Conservation (phyloP, 2,329 filamentous ascomycete species). For the Epichloe aotearoae region DNA sequence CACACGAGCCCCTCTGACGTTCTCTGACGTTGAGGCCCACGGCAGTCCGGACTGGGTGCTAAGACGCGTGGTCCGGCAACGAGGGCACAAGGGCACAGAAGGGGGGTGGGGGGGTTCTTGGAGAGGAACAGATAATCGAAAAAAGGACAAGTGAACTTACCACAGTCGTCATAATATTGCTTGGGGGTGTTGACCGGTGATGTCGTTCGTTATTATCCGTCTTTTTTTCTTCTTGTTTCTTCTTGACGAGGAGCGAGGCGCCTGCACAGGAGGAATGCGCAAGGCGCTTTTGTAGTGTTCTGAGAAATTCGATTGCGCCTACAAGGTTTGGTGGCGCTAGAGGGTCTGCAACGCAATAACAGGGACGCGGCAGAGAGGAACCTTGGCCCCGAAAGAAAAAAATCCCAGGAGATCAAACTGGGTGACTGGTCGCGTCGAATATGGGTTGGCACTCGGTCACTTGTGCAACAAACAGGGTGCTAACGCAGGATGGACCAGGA, state of each 20-base stretch:
- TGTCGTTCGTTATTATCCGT: no score
- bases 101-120: not conserved
- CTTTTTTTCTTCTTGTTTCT: no score
- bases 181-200: not conserved
- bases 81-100: not conserved
- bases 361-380: not conserved
- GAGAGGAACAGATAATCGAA: conserved; percentile 4
- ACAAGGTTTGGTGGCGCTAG: not conserved
- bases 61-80: not conserved
- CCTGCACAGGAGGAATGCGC: not conserved
- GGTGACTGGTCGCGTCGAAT: not conserved
- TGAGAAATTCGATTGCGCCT: not conserved
- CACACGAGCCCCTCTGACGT: conserved; percentile 25
- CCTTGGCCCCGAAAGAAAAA: not conserved
- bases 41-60: conserved; percentile 3
- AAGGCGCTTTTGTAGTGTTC: not conserved
- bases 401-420: not conserved
- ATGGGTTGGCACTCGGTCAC: not conserved
- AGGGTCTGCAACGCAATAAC: not conserved
- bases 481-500: not conserved
- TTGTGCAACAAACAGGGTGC: not conserved
- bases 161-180: conserved; percentile 20
- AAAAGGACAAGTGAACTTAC: conserved; percentile 18
- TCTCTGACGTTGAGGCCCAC: conserved; percentile 19
- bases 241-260: no score